Base-by-base conservation (phyloP, 116 monocot species). In the Phalaenopsis hybrid region DNA sequence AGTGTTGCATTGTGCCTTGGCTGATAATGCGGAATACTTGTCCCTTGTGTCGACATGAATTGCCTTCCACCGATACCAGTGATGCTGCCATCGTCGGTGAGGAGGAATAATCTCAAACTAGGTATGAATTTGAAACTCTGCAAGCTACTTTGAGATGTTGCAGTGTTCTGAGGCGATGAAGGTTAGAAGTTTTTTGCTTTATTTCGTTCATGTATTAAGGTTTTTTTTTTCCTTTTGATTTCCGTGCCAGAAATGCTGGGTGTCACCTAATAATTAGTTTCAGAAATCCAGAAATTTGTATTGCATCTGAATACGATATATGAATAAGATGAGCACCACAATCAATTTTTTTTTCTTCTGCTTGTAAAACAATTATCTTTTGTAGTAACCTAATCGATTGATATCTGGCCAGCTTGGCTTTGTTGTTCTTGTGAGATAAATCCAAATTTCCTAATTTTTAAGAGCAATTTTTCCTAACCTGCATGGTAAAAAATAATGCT, bases 1-100 rank as follows among this genome's bases (percentile, higher is more conserved):
- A 80, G 31, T 79, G 80, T 13, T 88, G 88, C 82, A 88, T 88
- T 69, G 67, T 85, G 59, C 85, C 85, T 10, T 88, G 88, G 88
- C 80, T 88, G 8, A 55, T 13, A 44, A 82, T 82, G 28, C 79
- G 82, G 57, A 88, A 88, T 77, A 85, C 88, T 13, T 88, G 88
- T 77, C 88, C 88, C 41, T 76, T 88, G 10, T 88, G 88, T 76
- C 72, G 88, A 18, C 77, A 76, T 37, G 88, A 88, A 79, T 76
- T 88, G 76, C 88, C 85, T 0, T 84, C 84, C 11, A 81, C 79
- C 34, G 82, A 87, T 80, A 51, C 21, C 7, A 45, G 63, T 69
- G 69, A 74, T 55, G 55, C 15, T 1, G 9, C 13, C 50, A 50
- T 50, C 50, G 0, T 50, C 50, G 50, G 50, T 3, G 50, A 50